Percentiles rank a stretch among this genome's conserved stretches.
Evolutionary conservation across 1,284 basidiomycete genomes (phyloP).

Genomic region (Irpex lacteus): DNA sequence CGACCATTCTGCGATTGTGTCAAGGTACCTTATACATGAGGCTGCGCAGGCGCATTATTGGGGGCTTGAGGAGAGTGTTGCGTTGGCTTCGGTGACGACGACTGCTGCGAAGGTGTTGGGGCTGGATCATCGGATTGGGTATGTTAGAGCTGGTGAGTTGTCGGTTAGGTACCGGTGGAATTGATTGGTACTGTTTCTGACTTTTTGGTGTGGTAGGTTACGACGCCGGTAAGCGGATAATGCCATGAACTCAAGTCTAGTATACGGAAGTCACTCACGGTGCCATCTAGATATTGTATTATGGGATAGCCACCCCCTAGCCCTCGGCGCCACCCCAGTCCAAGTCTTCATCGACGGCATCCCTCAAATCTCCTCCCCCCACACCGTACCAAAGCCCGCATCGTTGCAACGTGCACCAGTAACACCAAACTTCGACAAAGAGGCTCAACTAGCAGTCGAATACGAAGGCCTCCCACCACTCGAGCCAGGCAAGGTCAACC

Average conservation of each 20-base stretch:
- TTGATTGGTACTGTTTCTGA: too few species aligned
- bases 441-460: slow-evolving; percentile 51
- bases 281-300: slow-evolving; percentile 57
- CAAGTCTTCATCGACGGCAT: slow-evolving; percentile 78
- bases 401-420: slow-evolving; percentile 46
- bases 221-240: slow-evolving; percentile 33
- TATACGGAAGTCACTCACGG: too few species aligned
- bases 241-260: neutral
- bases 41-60: slow-evolving; percentile 70
- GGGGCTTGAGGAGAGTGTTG: slow-evolving; percentile 40
- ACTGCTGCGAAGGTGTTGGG: slow-evolving; percentile 62
- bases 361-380: slow-evolving; percentile 45
- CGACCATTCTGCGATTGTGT: slow-evolving; percentile 68
- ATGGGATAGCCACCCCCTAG: slow-evolving; percentile 16
- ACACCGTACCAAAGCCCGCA: slow-evolving; percentile 24
- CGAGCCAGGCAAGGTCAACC: slow-evolving; percentile 30
- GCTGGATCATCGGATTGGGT: slow-evolving; percentile 66
- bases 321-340: slow-evolving; percentile 69
- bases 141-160: slow-evolving; percentile 45
- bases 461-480: slow-evolving; percentile 71
- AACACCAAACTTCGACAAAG: slow-evolving; percentile 61
- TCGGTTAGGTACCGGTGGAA: too few species aligned
- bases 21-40: slow-evolving; percentile 66
- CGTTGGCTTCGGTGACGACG: slow-evolving; percentile 60
- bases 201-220: slow-evolving; percentile 21